Conservation (phyloP, 2,329 filamentous ascomycete genomes). For the Xylaria sp. region DNA sequence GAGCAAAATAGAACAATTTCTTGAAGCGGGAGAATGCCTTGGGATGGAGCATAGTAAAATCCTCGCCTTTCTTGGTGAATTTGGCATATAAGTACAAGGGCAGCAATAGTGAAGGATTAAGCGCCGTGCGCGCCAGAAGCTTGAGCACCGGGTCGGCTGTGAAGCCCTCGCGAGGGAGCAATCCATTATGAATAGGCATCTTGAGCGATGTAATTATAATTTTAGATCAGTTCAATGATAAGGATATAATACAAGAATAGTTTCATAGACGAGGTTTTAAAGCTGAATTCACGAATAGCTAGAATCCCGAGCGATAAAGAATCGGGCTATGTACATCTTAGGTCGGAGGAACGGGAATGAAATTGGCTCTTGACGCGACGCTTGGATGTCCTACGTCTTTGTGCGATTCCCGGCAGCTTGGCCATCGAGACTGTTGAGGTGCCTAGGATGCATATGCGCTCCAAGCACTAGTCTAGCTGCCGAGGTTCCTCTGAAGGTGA, state of each 20-base stretch:
- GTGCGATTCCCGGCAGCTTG: background rate
- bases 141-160: constrained; percentile 69
- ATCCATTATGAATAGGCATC: constrained; percentile 63
- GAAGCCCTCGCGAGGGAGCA: constrained; percentile 68
- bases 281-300: background rate
- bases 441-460: constrained; percentile 15
- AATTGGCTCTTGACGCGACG: background rate
- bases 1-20: constrained; percentile 63
- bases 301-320: background rate
- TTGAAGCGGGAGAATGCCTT: constrained; percentile 64
- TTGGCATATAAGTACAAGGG: constrained; percentile 71
- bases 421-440: background rate
- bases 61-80: constrained; percentile 71
- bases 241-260: background rate
- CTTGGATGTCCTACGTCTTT: background rate
- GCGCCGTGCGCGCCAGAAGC: constrained; percentile 67
- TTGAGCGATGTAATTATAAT: constrained; percentile 19
- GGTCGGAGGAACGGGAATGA: background rate
- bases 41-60: constrained; percentile 64
- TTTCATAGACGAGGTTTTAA: background rate
- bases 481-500: constrained; percentile 24
- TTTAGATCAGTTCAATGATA: background rate
- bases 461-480: constrained; percentile 9
- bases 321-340: background rate
- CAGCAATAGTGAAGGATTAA: constrained; percentile 73